Conservation (phyloP, 257 asterid species). For the Solanum chiquidenum region DNA sequence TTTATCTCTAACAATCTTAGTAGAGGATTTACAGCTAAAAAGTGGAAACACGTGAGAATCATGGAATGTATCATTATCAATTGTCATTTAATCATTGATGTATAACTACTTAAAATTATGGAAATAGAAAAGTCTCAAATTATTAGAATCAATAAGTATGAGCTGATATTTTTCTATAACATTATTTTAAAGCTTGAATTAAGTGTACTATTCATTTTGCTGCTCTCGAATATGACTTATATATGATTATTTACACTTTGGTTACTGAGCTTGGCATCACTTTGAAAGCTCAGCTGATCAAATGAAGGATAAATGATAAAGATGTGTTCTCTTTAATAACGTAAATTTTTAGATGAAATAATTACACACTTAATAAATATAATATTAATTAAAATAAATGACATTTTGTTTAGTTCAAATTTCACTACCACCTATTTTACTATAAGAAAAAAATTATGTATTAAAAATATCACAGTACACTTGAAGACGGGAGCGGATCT, state of each 20-base stretch:
- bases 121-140: not conserved
- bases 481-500: not conserved
- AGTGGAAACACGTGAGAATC: not conserved
- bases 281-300: not conserved
- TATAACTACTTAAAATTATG: not conserved
- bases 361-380: not conserved
- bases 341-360: not conserved
- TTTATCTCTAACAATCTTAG: not conserved
- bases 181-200: not conserved
- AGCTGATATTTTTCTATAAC: not conserved
- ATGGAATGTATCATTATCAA: not conserved
- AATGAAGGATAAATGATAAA: not conserved
- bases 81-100: not conserved
- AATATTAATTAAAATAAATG: not conserved
- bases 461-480: not conserved
- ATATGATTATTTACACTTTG: not conserved
- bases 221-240: not conserved
- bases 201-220: not conserved
- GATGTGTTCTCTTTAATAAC: too few species aligned
- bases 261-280: not conserved
- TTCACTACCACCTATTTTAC: not conserved
- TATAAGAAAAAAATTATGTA: not conserved
- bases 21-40: not conserved
- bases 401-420: not conserved
- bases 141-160: not conserved